A percentile compares a stretch with the other conserved stretches of the same genome.
Conservation (phyloP, 371 early-diverging fungal genomes). For the Coemansia sp. region DNA sequence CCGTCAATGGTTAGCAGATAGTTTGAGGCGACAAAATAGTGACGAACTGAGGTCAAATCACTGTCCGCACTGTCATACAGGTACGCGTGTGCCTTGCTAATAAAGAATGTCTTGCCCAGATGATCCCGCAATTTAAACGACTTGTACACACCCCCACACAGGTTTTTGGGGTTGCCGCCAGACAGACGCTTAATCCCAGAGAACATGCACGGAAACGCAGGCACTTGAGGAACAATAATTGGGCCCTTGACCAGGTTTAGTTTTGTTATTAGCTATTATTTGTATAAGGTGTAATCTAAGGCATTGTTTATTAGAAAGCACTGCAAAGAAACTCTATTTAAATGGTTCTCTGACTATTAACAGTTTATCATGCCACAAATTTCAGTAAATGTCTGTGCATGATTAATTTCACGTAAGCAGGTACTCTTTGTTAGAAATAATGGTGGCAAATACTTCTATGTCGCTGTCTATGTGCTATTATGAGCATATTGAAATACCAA, state of each 20-base stretch:
- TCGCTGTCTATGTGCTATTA: no score
- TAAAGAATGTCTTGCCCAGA: constrained; percentile 24
- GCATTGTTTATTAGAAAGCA: no score
- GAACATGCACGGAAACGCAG: constrained; percentile 31
- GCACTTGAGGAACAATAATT: constrained; percentile 18
- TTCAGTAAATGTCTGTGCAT: no score
- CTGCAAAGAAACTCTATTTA: no score
- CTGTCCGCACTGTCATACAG: constrained; percentile 19
- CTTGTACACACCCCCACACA: constrained; percentile 41
- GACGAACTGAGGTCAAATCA: constrained; percentile 18
- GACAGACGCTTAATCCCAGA: constrained; percentile 30
- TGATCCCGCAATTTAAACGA: constrained; percentile 33
- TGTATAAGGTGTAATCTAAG: no score
- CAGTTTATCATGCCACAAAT: no score
- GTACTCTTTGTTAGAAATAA: no score
- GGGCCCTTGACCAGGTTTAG: constrained; percentile 7
- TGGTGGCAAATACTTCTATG: no score
- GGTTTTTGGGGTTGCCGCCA: background rate
- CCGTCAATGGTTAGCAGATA: constrained; percentile 37
- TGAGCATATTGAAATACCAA: no score
- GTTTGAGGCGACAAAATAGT: constrained; percentile 37
- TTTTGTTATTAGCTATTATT: background rate
- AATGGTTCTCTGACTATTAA: no score
- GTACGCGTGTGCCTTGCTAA: constrained; percentile 23
- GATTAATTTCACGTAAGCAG: no score